Evolutionary conservation across 306 rosid species (phyloP), one percentile per base, ranked within the genome.

Genomic region (Quercus variabilis): DNA sequence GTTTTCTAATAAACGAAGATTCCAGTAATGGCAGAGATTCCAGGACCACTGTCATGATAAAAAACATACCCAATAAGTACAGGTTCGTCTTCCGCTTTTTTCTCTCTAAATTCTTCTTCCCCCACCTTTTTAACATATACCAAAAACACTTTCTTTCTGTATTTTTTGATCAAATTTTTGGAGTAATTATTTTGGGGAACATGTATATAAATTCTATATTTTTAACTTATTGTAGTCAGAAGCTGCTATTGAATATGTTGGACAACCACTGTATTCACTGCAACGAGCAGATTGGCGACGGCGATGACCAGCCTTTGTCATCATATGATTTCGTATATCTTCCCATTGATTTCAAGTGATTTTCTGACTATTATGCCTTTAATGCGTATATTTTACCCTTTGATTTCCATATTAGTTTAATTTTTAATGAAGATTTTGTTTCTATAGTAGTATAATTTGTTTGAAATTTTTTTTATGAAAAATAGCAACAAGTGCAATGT

Each of bases 311-410:
- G 80, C 98, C 92, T 5, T 79, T 87, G 63, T 95, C 99, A 14
- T 85, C 96, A 75, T 95, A 89, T 68, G 98, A 95, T 84, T 95
- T 95, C 63, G 90, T 95, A 0, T 92, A 95, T 60, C 97, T 95
- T n/a, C 99, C 99, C 70, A 95, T 95, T 65, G 99, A 95, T 91
- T 95, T 95, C 97, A 95, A 90, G 97, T 93, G 85, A 74, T 41
- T 49, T 6, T 5, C 49, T 62, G n/a, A 5, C 4, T 0, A 35
- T n/a, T 28, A 0, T 17, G 26, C 71, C 49, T 54, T 8, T 12
- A 2, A 11, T 0, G 4, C 12, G 1, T 12, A 4, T 21, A 5
- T 14, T 19, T 5, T 13, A 17, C 5, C 4, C 4, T 17, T 38
- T 59, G 55, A 46, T 14, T 20, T n/a, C 3, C 23, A 43, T 4